Evolutionary conservation across 2,329 filamentous ascomycete species (phyloP), one percentile per base, ranked within the genome.

Genomic region (Chaetomium strumarium): DNA sequence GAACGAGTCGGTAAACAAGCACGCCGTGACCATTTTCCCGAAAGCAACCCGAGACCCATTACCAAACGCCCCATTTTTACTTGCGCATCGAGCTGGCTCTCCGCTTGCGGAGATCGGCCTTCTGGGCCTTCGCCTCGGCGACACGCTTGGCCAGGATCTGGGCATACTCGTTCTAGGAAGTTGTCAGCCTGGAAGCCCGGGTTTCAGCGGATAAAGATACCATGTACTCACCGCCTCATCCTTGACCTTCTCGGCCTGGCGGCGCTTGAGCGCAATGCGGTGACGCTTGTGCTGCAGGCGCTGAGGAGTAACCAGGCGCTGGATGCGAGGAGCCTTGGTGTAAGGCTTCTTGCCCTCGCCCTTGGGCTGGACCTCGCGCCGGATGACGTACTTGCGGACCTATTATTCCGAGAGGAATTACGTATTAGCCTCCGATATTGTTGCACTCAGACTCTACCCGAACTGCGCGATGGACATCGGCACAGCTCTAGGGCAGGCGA

Each of bases 271-370:
- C 70, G 93, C 92, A 70, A 95, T 80, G 68, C 91, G 84, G 83
- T 97, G 93, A 71, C 93, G 90, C 89, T 97, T 99, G 88, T 96
- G 93, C 85, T 99, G 93, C 72, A 99, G 90, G 76, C 93, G 93
- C 81, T 97, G 93, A 75, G 93, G 93, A 71, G 93, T 99, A 69
- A 99, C 90, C 69, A 99, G 90, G 75, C 93, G 90, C 86, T 99
- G 93, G 80, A 99, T 99, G 84, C 92, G 95, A 76, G 93, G 93
- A 69, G 93, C 93, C 89, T 99, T 99, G 87, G 92, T 96, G 86
- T 97, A 97, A 68, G 91, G 78, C 80, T 89, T 87, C 81, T 93
- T 95, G 79, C 90, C 92, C 83, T 97, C 93, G 72, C 86, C 88
- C 87, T 95, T 95, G 73, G 90, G 88, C 80, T 90, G 85, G 70